Conservation (phyloP, 2,329 filamentous ascomycete genomes). For the Rhynchosporium graminicola region DNA sequence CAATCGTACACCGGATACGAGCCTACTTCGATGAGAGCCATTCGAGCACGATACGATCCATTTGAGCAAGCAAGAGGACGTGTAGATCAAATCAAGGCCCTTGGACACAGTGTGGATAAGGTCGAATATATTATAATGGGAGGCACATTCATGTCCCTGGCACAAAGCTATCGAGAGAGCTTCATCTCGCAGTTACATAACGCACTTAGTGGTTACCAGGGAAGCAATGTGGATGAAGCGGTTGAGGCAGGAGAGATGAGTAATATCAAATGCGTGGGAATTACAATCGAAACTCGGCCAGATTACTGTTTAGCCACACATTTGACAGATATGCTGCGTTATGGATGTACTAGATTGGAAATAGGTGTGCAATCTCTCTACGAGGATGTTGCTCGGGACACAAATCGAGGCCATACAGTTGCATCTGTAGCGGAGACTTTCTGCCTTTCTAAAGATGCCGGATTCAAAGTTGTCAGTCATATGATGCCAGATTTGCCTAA, state of each 20-base stretch:
- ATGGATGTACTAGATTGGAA: conserved; percentile 92
- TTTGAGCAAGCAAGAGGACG: conserved; percentile 96
- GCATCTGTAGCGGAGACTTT: conserved; percentile 95
- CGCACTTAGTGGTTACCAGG: conserved; percentile 93
- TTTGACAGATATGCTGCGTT: conserved; percentile 93
- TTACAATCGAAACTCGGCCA: conserved; percentile 95
- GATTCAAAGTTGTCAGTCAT: conserved; percentile 98
- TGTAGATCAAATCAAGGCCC: conserved; percentile 92
- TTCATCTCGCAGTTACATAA: conserved; percentile 98
- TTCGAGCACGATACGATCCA: conserved; percentile 93
- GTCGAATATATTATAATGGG: conserved; percentile 99
- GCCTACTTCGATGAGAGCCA: conserved; percentile 97
- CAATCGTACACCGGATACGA: conserved; percentile 99
- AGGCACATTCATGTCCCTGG: conserved; percentile 96
- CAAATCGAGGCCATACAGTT: conserved; percentile 94
- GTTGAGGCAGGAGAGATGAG: conserved; percentile 95
- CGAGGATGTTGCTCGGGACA: conserved; percentile 97
- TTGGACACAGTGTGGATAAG: conserved; percentile 97
- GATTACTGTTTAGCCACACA: conserved; percentile 98
- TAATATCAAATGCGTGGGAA: conserved; percentile 95
- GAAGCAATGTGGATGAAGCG: conserved; percentile 90
- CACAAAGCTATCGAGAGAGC: conserved; percentile 83
- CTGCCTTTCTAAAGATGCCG: conserved; percentile 94
- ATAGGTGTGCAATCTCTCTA: conserved; percentile 96
- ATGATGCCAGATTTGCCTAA: conserved; percentile 99